A percentile compares a stretch with the other conserved stretches of the same genome.
These are phyloP conservation scores for Nakazawaea holstii DNA, from an alignment of 805 yeast species.

Conservation along the genomic window DNA sequence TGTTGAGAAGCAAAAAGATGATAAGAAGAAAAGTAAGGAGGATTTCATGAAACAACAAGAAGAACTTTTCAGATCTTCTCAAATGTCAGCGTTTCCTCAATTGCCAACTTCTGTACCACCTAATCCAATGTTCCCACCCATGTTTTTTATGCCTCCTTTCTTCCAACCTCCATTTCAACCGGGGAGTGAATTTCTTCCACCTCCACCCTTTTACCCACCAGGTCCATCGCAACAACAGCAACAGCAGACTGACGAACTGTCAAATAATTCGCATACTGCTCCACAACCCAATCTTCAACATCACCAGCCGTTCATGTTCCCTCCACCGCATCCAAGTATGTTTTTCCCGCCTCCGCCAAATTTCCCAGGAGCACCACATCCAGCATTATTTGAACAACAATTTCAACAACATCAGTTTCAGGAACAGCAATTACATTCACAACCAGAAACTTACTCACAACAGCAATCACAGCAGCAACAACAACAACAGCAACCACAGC, in stretches of 20 bases:
- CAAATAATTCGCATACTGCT: too few relatives aligned
- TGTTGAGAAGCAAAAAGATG: conserved; percentile 16
- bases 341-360: not conserved
- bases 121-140: not conserved
- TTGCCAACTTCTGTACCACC: not conserved
- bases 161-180: not conserved
- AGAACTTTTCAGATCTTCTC: not conserved
- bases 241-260: not conserved
- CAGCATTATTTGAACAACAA: not conserved
- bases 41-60: conserved; percentile 15
- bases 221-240: conserved; percentile 5
- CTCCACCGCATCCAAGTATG: not conserved
- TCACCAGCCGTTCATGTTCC: not conserved
- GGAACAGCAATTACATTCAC: not conserved
- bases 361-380: not conserved
- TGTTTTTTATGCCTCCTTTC: not conserved
- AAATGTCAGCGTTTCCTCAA: not conserved
- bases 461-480: not conserved
- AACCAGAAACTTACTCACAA: not conserved
- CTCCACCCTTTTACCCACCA: not conserved
- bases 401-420: not conserved
- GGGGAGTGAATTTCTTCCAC: too few relatives aligned
- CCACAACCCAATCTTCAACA: not conserved
- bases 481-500: not conserved
- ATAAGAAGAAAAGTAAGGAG: conserved; percentile 22